Base-by-base conservation (phyloP, 768 basidiomycete species). In the Leucocoprinus sp. region DNA sequence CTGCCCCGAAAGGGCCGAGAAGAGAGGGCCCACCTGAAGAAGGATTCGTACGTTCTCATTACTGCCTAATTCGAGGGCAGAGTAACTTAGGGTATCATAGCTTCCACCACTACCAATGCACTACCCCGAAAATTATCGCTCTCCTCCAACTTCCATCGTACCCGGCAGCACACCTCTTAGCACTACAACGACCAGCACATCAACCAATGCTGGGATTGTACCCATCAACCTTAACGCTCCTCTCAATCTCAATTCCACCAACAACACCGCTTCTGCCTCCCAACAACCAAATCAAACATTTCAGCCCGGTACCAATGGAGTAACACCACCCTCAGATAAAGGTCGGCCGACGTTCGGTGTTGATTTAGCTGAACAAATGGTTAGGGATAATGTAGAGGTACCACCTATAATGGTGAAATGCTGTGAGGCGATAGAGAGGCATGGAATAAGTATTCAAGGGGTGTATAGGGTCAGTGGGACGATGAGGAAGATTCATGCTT, bases 381-480 rank as follows among this genome's bases (percentile, higher is more conserved):
- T 67, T n/a, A 72, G 96, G 51, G 93, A 98, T 65, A 81, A 76
- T 48, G 83, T 82, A 22, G 95, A 99, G 52, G 80, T 98, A 9
- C 96, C 96, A 8, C 72, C 68, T 4, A 81, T 99, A 38, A 70
- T 98, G 62, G 74, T 79, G 53, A 93, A 93, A 60, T 97, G 93
- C 55, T 87, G 87, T 49, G 73, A 82, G 54, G 86, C 90, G 23
- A 96, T 99, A 51, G 96, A 98, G 66, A 85, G 80, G 60, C 74
- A 92, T 55, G 95, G 96, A 6, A 63, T 96, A 36, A 65, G 72
- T 33, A 80, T 76, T 4, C 84, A 91, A 60, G 96, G 96, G 23
- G 87, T 99, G 38, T 99, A 98, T 63, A 78, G 96, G 24, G 72
- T 99, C 31, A 93, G 86, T 51, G 96, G 96, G 9, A 93, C 83